These are phyloP conservation scores for Pisolithus tinctorius DNA, from an alignment of 768 basidiomycete genomes.

Conservation along the genomic window DNA sequence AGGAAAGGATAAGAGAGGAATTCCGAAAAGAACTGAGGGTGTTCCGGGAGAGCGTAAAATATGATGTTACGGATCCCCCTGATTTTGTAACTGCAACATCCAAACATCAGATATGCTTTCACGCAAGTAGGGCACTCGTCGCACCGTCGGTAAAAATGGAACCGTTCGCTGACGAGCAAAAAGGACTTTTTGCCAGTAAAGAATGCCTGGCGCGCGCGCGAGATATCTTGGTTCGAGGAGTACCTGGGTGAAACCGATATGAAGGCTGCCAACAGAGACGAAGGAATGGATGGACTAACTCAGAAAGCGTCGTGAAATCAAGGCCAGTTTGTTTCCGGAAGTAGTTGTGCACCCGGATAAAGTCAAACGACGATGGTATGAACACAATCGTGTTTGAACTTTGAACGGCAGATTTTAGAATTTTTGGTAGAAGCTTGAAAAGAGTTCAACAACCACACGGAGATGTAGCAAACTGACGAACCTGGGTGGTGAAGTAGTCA, in stretches of 20 bases:
- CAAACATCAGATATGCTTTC: neutral
- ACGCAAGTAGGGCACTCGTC: slow-evolving; percentile 7
- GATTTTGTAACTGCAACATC: slow-evolving; percentile 71
- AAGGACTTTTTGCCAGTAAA: slow-evolving; percentile 84
- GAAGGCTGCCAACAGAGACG: neutral
- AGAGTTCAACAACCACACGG: neutral
- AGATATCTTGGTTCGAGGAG: slow-evolving; percentile 90
- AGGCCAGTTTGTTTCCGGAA: slow-evolving; percentile 68
- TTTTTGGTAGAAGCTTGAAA: slow-evolving; percentile 65
- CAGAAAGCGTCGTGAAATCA: slow-evolving; percentile 80
- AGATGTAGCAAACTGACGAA: slow-evolving; percentile 20
- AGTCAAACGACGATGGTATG: slow-evolving; percentile 94
- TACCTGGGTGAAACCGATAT: slow-evolving; percentile 45
- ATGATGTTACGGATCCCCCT: slow-evolving; percentile 88
- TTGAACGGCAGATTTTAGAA: slow-evolving; percentile 91
- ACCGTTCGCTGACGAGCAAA: slow-evolving; percentile 91
- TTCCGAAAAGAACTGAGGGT: slow-evolving; percentile 89
- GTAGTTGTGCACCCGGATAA: slow-evolving; percentile 84
- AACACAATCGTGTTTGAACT: slow-evolving; percentile 85
- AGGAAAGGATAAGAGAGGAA: slow-evolving; percentile 86
- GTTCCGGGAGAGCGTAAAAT: slow-evolving; percentile 89
- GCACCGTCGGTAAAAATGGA: slow-evolving; percentile 92
- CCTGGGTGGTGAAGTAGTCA: slow-evolving; percentile 81
- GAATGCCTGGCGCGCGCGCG: slow-evolving; percentile 87
- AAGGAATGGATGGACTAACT: slow-evolving; percentile 42